Base-by-base conservation (phyloP, 805 yeast genomes). In the Pichia ethanolica region DNA sequence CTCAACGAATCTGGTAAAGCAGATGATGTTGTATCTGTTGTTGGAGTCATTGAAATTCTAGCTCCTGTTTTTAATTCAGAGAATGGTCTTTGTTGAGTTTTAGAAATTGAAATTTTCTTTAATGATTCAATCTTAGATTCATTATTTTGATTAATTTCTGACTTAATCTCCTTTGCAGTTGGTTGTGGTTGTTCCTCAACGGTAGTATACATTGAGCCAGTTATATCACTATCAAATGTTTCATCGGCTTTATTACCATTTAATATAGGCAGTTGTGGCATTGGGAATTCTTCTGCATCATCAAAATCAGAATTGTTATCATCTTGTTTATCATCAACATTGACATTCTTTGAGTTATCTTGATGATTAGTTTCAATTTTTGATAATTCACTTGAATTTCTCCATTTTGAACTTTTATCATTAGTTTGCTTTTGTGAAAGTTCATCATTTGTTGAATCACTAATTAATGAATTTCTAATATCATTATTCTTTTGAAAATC, bases 391-490 rank as follows among this genome's bases (percentile, higher is more conserved):
- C 10, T 20, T 20, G 41, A 44, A 10, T 32, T 35, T 27, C 46
- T 36, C 13, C 27, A 13, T 3, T 33, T 14, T 7, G 14, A 20
- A 28, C 5, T 41, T 58, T 63, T 3, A 63, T 26, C 25, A 35
- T 35, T 35, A 33, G 7, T 25, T n/a, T 34, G 38, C 20, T 20
- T 20, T 20, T 32, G 38, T 7, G 45, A 10, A 34, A 25, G 7
- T 13, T 43, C 44, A 12, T 45, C 44, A 34, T 26, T 65, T 12
- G 66, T 61, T 46, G 63, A 57, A 32, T 56, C 59, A 3, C 60
- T 66, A 42, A 62, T 14, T 14, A 64, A 41, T 3, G 67, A 63
- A 39, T 60, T 57, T 42, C 67, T 53, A 34, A 61, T 56, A 11
- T 58, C 49, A 12, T 58, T 55, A 43, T 56, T 58, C 35, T 44